A percentile compares a stretch with the other conserved stretches of the same genome.
These are phyloP conservation scores for Candida pini DNA, from an alignment of 805 yeast species.

Conservation along the genomic window DNA sequence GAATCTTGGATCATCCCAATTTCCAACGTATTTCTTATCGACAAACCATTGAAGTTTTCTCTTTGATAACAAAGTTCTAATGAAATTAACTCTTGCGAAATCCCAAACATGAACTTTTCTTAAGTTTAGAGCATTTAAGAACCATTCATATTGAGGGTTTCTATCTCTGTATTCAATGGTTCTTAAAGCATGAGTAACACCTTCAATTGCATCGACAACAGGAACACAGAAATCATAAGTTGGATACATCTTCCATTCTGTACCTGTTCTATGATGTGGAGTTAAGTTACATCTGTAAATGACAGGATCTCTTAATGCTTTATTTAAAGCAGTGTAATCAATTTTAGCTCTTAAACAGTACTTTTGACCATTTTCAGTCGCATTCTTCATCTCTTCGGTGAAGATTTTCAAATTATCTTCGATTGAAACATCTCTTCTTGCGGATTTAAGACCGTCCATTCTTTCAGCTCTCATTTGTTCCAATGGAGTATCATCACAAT, in stretches of 20 bases:
- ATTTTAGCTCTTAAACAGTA: conserved; percentile 96
- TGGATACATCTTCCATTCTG: conserved; percentile 93
- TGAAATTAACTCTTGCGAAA: conserved; percentile 94
- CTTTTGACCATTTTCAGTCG: conserved; percentile 87
- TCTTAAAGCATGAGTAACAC: conserved; percentile 96
- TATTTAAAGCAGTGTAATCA: conserved; percentile 84
- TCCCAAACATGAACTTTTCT: conserved; percentile 98
- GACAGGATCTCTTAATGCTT: conserved; percentile 96
- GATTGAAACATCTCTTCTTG: conserved; percentile 85
- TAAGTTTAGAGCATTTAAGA: conserved; percentile 70
- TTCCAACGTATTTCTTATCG: conserved; percentile 76
- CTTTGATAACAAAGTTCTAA: conserved; percentile 91
- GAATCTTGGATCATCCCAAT: conserved; percentile 99
- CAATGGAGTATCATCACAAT: conserved; percentile 93
- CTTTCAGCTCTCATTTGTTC: conserved; percentile 98
- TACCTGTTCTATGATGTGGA: conserved; percentile 96
- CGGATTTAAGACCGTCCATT: conserved; percentile 92
- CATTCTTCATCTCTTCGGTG: conserved; percentile 88
- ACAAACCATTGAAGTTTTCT: conserved; percentile 99
- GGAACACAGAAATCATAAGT: conserved; percentile 99
- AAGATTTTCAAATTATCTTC: conserved; percentile 88
- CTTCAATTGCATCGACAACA: conserved; percentile 90
- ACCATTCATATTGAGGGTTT: conserved; percentile 97
- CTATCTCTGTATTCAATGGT: conserved; percentile 99
- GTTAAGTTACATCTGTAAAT: conserved; percentile 95